Base-by-base conservation (phyloP, 371 early-diverging fungal genomes). In the Catenaria anguillulae region DNA sequence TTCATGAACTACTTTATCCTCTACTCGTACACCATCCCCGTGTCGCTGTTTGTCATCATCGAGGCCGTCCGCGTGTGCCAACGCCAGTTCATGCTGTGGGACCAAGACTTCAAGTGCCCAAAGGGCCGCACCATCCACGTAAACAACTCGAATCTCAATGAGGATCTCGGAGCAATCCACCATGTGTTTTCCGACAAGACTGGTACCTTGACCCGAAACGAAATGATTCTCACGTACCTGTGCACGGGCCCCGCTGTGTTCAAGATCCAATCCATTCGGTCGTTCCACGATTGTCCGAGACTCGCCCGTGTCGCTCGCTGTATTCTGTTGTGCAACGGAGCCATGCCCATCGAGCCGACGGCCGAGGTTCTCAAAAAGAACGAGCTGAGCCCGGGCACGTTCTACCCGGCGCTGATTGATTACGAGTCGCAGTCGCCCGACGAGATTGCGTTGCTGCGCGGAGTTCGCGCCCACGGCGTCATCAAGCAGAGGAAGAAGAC, bases 161-260 rank as follows among this genome's bases (percentile, higher is more conserved):
- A 86, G 65, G 84, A 86, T 68, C 67, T 84, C 8, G 84, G 81
- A 26, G 66, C 71, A 33, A 71, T 75, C 63, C 68, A 76, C 56
- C 82, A 78, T 66, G 69, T 87, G 24, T 75, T 87, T 56, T 72
- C 77, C 23, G 87, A 87, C 67, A 87, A 87, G 50, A 87, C 87
- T 33, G 87, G 87, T 10, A 87, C 87, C 10, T 62, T 87, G 35
- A 87, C 87, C n/a, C 72, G 75, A 55, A 87, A 87, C 67, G 67
- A 75, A 29, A 87, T 87, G 87, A 72, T 50, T 31, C 13, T 75
- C 50, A 56, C 66, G 0, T 56, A 68, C 40, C 72, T 72, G 73
- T 75, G 65, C 52, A 50, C 29, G 8, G 52, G 52, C 33, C 8
- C 8, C 10, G 29, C 6, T 4, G 31, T 50, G 6, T 19, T 15